Percentiles rank a stretch among this genome's conserved stretches.
These are phyloP conservation scores for Apiosordaria backusii DNA, from an alignment of 495 filamentous ascomycete genomes.

Conservation along the genomic window DNA sequence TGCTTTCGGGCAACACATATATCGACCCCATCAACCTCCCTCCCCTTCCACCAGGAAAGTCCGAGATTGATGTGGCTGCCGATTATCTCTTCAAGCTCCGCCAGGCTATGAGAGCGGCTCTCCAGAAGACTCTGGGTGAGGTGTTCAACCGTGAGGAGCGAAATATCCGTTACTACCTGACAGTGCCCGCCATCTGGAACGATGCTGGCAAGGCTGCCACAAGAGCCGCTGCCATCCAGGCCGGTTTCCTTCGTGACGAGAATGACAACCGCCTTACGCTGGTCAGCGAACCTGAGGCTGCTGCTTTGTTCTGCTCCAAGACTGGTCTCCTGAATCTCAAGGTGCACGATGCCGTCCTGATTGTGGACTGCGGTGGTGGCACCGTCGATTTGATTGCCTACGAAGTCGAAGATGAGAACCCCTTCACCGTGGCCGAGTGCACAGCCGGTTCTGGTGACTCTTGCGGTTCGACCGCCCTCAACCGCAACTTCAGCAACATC, in stretches of 20 bases:
- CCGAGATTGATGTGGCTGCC: constrained; percentile 71
- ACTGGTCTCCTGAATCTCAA: constrained; percentile 70
- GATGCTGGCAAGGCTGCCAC: constrained; percentile 73
- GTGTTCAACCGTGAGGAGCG: constrained; percentile 73
- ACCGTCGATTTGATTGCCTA: constrained; percentile 76
- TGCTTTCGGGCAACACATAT: constrained; percentile 75
- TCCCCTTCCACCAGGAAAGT: constrained; percentile 70
- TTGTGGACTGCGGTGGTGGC: constrained; percentile 73
- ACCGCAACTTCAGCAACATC: constrained; percentile 74
- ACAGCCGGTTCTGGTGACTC: constrained; percentile 73
- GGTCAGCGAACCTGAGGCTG: constrained; percentile 69
- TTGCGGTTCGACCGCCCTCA: constrained; percentile 69
- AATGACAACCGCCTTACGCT: constrained; percentile 72
- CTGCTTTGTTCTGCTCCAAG: constrained; percentile 71
- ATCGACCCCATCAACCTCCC: constrained; percentile 77
- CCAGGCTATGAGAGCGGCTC: constrained; percentile 67
- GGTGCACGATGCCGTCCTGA: constrained; percentile 68
- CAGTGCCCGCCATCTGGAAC: constrained; percentile 74
- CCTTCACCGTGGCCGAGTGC: constrained; percentile 71
- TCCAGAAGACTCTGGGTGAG: constrained; percentile 73
- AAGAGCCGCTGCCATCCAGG: constrained; percentile 67
- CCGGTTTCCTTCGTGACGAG: constrained; percentile 69
- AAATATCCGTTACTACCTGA: constrained; percentile 70
- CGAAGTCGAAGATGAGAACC: constrained; percentile 71
- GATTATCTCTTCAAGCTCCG: constrained; percentile 75